A percentile compares a stretch with the other conserved stretches of the same genome.
phyloP scores from a whole-genome alignment of 768 basidiomycete genomes.

The Symmetrospora coprosmae region DNA sequence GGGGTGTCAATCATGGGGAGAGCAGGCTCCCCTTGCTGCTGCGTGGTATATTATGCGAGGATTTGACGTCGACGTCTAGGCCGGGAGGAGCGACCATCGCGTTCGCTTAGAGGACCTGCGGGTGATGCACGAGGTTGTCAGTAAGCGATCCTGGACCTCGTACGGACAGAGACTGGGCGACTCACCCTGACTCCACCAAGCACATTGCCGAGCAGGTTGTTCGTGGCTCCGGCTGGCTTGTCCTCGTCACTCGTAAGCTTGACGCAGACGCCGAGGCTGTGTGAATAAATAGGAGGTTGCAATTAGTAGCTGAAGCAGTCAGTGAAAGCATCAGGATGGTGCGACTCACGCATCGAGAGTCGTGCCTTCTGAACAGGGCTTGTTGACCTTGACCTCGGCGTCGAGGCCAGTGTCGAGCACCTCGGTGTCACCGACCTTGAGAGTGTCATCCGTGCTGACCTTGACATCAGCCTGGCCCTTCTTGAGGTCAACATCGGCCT shows the following conservation, averaged over 20 bases:
- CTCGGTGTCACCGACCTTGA: slow-evolving; percentile 11
- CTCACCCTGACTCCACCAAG: not conserved
- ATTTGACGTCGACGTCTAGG: too few relatives aligned
- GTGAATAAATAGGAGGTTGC: not conserved
- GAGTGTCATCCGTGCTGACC: not conserved
- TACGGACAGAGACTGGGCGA: too few relatives aligned
- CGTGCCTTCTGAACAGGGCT: not conserved
- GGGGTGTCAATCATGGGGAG: too few relatives aligned
- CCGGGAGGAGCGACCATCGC: too few relatives aligned
- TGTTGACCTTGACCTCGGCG: slow-evolving; percentile 3
- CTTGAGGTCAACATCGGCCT: slow-evolving; percentile 5
- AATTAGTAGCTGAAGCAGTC: too few relatives aligned
- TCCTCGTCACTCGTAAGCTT: not conserved
- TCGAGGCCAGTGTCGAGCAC: slow-evolving; percentile 12
- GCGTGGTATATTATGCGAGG: too few relatives aligned
- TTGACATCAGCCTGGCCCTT: slow-evolving; percentile 11
- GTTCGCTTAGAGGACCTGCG: too few relatives aligned
- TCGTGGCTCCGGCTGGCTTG: not conserved
- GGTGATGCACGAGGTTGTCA: too few relatives aligned
- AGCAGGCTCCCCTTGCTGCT: too few relatives aligned
- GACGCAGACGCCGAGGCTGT: slow-evolving; percentile 7
- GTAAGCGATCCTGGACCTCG: too few relatives aligned
- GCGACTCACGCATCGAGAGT: slow-evolving; percentile 8
- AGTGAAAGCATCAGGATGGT: too few relatives aligned
- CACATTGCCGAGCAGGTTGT: not conserved